Conservation (phyloP, 306 rosid genomes). For the Glycine latifolia region DNA sequence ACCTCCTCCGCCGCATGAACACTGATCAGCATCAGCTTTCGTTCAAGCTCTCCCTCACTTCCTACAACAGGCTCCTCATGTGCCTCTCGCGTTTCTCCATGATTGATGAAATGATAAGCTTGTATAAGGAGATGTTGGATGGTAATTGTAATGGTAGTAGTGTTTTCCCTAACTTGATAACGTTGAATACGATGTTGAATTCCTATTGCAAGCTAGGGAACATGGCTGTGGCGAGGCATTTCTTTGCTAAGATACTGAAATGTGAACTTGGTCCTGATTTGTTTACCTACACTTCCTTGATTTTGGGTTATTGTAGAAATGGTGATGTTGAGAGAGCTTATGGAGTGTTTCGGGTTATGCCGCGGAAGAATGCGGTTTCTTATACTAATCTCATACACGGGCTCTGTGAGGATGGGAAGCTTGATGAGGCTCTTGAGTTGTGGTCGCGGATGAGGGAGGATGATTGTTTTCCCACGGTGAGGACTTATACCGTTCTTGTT, state of each 20-base stretch:
- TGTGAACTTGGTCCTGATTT: slow-evolving; percentile 67
- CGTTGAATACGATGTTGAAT: slow-evolving; percentile 75
- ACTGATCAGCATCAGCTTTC: not conserved
- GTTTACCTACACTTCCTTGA: slow-evolving; percentile 75
- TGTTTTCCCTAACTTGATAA: slow-evolving; percentile 61
- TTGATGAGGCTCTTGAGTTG: slow-evolving; percentile 65
- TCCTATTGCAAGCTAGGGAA: slow-evolving; percentile 74
- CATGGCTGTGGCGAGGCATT: slow-evolving; percentile 58
- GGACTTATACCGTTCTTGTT: slow-evolving; percentile 63
- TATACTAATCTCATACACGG: slow-evolving; percentile 76
- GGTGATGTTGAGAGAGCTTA: slow-evolving; percentile 59
- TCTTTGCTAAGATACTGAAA: slow-evolving; percentile 57
- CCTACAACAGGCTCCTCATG: slow-evolving; percentile 69
- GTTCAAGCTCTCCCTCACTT: slow-evolving; percentile 68
- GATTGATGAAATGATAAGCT: slow-evolving; percentile 61
- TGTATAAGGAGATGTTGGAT: slow-evolving; percentile 67
- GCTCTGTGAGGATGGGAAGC: slow-evolving; percentile 61
- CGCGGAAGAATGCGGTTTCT: slow-evolving; percentile 66
- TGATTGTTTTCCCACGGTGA: slow-evolving; percentile 67
- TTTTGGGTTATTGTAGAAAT: slow-evolving; percentile 79
- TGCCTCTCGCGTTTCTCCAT: slow-evolving; percentile 56
- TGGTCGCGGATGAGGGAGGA: slow-evolving; percentile 70
- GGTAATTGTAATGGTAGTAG: slow-evolving; percentile 42
- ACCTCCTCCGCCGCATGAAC: slow-evolving; percentile 58
- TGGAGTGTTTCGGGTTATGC: slow-evolving; percentile 61